These are phyloP conservation scores for Cyberlindnera sargentensis DNA, from an alignment of 805 yeast species.

Conservation along the genomic window DNA sequence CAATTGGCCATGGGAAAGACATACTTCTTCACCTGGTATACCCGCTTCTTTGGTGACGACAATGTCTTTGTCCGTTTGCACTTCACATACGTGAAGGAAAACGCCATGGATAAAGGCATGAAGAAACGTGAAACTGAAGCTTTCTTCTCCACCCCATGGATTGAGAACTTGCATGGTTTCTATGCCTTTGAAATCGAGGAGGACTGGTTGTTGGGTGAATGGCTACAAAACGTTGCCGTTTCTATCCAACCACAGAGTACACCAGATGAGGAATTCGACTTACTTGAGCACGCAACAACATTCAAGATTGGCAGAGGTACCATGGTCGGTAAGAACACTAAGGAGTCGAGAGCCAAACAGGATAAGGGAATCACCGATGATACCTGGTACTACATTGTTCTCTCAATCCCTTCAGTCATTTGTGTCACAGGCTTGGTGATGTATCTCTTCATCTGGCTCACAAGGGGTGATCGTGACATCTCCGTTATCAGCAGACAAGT, in stretches of 20 bases:
- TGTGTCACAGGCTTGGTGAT: constrained; percentile 50
- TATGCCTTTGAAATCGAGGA: constrained; percentile 53
- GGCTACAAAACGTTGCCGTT: constrained; percentile 49
- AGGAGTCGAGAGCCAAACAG: constrained; percentile 35
- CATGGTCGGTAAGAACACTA: constrained; percentile 33
- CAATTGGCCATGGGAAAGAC: constrained; percentile 52
- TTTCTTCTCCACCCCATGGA: constrained; percentile 70
- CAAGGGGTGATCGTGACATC: constrained; percentile 49
- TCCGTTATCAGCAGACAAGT: constrained; percentile 33
- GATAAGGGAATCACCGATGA: constrained; percentile 40
- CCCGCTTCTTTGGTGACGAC: constrained; percentile 49
- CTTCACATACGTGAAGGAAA: constrained; percentile 56
- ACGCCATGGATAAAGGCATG: constrained; percentile 48
- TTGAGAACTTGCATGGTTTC: constrained; percentile 53
- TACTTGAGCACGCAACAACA: constrained; percentile 43
- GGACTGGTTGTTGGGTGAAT: constrained; percentile 56
- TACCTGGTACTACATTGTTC: constrained; percentile 54
- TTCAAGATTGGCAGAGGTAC: constrained; percentile 36
- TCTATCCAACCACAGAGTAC: constrained; percentile 69
- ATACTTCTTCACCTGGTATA: constrained; percentile 78
- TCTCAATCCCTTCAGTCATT: constrained; percentile 64
- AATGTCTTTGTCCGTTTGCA: constrained; percentile 61
- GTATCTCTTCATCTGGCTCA: constrained; percentile 56
- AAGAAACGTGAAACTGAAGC: constrained; percentile 40
- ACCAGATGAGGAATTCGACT: constrained; percentile 58